These are phyloP conservation scores for Tausonia pullulans DNA, from an alignment of 1,284 basidiomycete species.

Conservation along the genomic window DNA sequence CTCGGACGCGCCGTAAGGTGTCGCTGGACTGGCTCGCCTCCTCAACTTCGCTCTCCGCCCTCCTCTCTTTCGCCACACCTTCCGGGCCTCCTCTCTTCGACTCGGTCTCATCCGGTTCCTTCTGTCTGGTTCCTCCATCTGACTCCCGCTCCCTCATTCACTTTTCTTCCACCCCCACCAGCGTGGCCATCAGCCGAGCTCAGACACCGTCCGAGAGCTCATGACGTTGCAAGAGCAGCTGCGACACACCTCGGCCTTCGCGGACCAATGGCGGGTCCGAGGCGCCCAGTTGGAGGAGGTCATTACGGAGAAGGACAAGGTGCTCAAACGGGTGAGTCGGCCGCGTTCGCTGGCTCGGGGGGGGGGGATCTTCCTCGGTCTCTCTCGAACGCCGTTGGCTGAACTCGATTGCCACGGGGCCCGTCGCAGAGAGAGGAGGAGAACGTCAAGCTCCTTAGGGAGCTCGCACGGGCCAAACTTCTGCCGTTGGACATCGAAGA, in stretches of 20 bases:
- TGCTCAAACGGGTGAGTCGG: too few relatives aligned
- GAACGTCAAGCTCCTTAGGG: too few relatives aligned
- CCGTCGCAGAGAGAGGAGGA: not conserved
- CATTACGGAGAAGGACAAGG: too few relatives aligned
- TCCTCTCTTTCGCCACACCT: not conserved
- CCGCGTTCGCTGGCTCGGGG: too few relatives aligned
- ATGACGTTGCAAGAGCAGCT: too few relatives aligned
- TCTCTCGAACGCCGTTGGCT: not conserved
- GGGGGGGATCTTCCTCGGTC: not conserved
- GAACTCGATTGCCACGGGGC: not conserved
- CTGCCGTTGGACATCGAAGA: not conserved
- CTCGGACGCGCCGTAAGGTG: not conserved
- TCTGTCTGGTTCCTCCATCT: not conserved
- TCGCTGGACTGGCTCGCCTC: conserved; percentile 6
- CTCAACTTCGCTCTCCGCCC: not conserved
- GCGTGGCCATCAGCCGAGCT: not conserved
- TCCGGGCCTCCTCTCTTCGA: not conserved
- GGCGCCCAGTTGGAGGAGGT: too few relatives aligned
- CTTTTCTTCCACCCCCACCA: not conserved
- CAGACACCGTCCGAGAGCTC: too few relatives aligned
- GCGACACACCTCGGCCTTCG: too few relatives aligned
- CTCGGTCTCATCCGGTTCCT: conserved; percentile 21
- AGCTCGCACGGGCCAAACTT: not conserved
- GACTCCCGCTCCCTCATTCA: not conserved
- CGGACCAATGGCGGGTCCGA: too few relatives aligned